Percentiles rank a stretch among this genome's conserved stretches.
Conservation (phyloP, 2,329 filamentous ascomycete genomes). For the Chlorencoelia australis region DNA sequence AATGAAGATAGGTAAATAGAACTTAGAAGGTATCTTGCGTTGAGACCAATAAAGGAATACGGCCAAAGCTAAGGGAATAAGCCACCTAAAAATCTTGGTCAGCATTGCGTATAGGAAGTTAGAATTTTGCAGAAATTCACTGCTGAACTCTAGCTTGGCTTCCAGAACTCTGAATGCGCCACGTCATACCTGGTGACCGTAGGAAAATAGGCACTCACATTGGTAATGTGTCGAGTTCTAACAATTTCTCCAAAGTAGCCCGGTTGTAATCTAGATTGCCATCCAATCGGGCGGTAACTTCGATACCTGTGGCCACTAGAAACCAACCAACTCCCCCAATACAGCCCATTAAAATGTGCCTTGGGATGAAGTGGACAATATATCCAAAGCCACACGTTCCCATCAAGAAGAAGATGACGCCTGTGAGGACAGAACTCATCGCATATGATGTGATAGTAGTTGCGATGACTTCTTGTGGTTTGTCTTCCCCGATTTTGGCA, state of each 20-base stretch:
- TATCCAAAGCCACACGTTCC: constrained; percentile 81
- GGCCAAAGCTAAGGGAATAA: constrained; percentile 66
- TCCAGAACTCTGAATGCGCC: no score
- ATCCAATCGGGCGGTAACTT: constrained; percentile 82
- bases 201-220: no score
- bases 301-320: constrained; percentile 79
- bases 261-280: constrained; percentile 77
- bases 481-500: constrained; percentile 63
- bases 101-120: no score
- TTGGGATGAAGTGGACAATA: constrained; percentile 91
- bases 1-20: constrained; percentile 81
- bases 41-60: constrained; percentile 68
- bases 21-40: constrained; percentile 67
- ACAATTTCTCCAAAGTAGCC: constrained; percentile 64
- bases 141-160: no score
- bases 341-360: constrained; percentile 92
- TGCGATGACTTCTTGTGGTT: constrained; percentile 78
- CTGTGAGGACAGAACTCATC: constrained; percentile 82
- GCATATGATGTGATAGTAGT: constrained; percentile 91
- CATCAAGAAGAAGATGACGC: constrained; percentile 83
- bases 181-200: no score
- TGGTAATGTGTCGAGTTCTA: constrained; percentile 63
- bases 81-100: constrained; percentile 78
- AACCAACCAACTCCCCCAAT: constrained; percentile 98
- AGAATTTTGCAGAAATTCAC: no score